Evolutionary conservation across 495 filamentous ascomycete species (phyloP).

Genomic region (Hapsidospora chrysogenum): DNA sequence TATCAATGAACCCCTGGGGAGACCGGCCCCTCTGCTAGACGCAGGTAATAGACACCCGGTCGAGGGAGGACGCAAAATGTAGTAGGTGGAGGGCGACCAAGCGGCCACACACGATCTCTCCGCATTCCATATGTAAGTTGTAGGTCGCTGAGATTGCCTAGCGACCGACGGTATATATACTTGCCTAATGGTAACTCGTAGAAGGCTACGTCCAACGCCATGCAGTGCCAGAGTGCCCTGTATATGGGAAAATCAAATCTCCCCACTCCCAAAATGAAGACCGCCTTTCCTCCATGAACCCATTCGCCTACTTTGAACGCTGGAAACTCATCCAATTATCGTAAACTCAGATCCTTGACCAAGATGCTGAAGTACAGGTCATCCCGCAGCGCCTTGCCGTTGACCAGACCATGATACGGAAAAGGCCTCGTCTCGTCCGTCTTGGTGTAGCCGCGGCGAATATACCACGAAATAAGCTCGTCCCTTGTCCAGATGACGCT

Average conservation of each 20-base stretch:
- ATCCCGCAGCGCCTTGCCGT: slow-evolving; percentile 13
- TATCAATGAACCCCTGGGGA: no score
- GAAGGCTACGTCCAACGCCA: not conserved
- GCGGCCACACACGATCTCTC: no score
- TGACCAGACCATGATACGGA: slow-evolving; percentile 14
- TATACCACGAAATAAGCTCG: slow-evolving; percentile 26
- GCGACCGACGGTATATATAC: not conserved
- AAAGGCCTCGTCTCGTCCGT: slow-evolving; percentile 24
- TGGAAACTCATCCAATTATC: no score
- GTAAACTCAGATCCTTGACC: slow-evolving; percentile 17
- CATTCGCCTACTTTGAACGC: not conserved
- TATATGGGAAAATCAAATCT: not conserved
- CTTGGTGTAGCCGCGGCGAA: slow-evolving; percentile 19
- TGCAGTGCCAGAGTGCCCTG: not conserved
- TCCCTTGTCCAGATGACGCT: slow-evolving; percentile 21
- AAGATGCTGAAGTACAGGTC: slow-evolving; percentile 23
- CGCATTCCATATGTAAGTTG: no score
- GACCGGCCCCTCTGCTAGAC: no score
- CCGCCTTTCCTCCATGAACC: not conserved
- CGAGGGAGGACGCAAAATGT: no score
- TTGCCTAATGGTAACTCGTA: not conserved
- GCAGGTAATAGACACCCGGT: no score
- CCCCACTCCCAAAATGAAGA: not conserved
- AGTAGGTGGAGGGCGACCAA: no score
- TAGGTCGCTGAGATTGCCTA: not conserved